Percentiles rank a stretch among this genome's conserved stretches.
Conservation (phyloP, 179 eudicot genomes). For the Beta macrorhiza region DNA sequence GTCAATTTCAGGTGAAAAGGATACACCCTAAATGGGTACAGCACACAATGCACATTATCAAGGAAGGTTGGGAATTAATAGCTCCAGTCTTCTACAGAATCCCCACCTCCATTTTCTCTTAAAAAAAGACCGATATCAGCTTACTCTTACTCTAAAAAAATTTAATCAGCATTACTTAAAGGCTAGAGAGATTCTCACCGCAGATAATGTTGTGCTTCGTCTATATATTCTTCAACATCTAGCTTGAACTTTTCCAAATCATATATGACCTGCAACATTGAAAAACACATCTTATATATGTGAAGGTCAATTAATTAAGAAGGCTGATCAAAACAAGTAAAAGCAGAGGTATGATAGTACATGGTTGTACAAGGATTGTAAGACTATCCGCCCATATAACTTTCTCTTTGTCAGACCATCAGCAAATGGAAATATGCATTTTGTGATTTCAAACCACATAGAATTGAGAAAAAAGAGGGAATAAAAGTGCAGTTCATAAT, state of each 20-base stretch:
- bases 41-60: not conserved
- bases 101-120: not conserved
- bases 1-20: too few relatives aligned
- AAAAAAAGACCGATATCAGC: not conserved
- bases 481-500: not conserved
- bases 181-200: constrained; percentile 45
- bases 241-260: constrained; percentile 95
- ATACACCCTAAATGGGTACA: not conserved
- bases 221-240: constrained; percentile 53
- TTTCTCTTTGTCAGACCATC: not conserved
- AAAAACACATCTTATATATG: not conserved
- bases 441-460: not conserved
- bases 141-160: not conserved
- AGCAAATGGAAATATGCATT: not conserved
- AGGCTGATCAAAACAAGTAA: not conserved
- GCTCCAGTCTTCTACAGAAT: not conserved
- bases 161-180: not conserved
- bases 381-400: not conserved
- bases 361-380: not conserved
- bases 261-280: constrained; percentile 62
- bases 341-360: not conserved
- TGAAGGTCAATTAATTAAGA: not conserved
- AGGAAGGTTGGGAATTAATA: not conserved
- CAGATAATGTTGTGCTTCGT: constrained; percentile 55
- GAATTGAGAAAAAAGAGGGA: too few relatives aligned